These are phyloP conservation scores for Halophytophthora polymorphica DNA, from an alignment of 352 stramenopile species.

Conservation along the genomic window DNA sequence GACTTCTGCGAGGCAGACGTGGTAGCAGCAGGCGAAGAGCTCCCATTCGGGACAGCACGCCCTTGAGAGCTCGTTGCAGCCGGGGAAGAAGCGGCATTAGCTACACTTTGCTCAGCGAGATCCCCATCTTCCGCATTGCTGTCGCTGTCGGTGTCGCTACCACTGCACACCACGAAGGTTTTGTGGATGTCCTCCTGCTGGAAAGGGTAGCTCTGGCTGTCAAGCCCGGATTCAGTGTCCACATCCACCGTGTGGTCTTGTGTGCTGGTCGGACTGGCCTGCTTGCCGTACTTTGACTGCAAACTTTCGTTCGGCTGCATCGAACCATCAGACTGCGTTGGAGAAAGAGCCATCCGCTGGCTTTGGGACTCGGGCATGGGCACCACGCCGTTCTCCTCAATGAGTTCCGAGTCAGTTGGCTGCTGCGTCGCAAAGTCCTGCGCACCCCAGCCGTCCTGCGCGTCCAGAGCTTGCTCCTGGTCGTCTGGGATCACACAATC, in stretches of 20 bases:
- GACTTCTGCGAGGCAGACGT: too few relatives aligned
- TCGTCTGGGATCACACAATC: slow-evolving; percentile 63
- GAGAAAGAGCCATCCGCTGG: neutral
- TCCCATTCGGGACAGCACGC: neutral
- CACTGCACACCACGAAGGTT: slow-evolving; percentile 46
- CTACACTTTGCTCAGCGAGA: neutral
- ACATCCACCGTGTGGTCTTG: slow-evolving; percentile 11
- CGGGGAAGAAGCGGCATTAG: neutral
- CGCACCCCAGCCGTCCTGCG: slow-evolving; percentile 50
- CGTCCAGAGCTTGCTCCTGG: slow-evolving; percentile 48
- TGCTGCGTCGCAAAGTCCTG: slow-evolving; percentile 7
- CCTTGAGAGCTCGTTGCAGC: too few relatives aligned
- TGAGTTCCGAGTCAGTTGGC: slow-evolving; percentile 65
- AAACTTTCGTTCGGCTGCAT: neutral
- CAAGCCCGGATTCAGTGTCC: slow-evolving; percentile 8
- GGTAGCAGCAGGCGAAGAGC: neutral
- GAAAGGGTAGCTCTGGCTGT: slow-evolving; percentile 41
- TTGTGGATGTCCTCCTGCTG: slow-evolving; percentile 47
- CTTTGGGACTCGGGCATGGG: slow-evolving; percentile 28
- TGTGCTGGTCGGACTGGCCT: too few relatives aligned
- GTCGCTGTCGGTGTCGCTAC: slow-evolving; percentile 47
- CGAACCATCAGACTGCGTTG: slow-evolving; percentile 5
- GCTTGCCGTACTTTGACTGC: slow-evolving; percentile 9
- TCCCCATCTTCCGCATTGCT: slow-evolving; percentile 26
- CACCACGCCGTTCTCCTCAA: slow-evolving; percentile 54